Percentiles rank a stretch among this genome's conserved stretches.
These are phyloP conservation scores for Ascochyta lentis DNA, from an alignment of 2,329 filamentous ascomycete genomes.

Conservation along the genomic window DNA sequence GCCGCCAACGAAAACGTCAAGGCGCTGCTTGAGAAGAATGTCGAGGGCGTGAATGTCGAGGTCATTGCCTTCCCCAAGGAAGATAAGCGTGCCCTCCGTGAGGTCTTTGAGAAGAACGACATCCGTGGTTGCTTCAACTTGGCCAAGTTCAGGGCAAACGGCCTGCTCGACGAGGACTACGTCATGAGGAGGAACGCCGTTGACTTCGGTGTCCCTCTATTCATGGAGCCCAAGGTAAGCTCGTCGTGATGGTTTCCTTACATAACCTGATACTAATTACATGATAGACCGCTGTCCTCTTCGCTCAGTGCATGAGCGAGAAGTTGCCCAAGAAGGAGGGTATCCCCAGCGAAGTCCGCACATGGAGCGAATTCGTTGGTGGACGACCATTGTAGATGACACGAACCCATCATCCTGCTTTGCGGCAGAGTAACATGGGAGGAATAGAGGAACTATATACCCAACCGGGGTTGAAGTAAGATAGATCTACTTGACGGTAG, in stretches of 20 bases:
- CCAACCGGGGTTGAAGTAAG: conserved; percentile 9
- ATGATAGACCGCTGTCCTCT: conserved; percentile 85
- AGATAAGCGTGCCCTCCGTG: conserved; percentile 91
- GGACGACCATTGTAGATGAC: conserved; percentile 39
- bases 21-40: conserved; percentile 75
- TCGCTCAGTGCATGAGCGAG: conserved; percentile 95
- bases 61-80: conserved; percentile 96
- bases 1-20: conserved; percentile 85
- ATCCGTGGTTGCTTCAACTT: conserved; percentile 97
- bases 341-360: conserved; percentile 87
- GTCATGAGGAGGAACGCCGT: conserved; percentile 98
- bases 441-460: conserved; percentile 9
- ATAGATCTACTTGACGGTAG: conserved; percentile 1
- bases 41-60: conserved; percentile 76
- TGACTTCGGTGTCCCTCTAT: conserved; percentile 95
- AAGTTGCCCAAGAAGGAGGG: conserved; percentile 90
- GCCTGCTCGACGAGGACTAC: conserved; percentile 89
- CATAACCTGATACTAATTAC: conserved; percentile 23
- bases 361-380: conserved; percentile 95
- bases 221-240: conserved; percentile 96
- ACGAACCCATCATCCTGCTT: conserved; percentile 4
- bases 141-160: conserved; percentile 82
- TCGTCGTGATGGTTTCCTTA: neutral
- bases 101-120: conserved; percentile 96
- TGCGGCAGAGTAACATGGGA: conserved; percentile 7